Percentiles rank a stretch among this genome's conserved stretches.
Evolutionary conservation across 345 rosid species (phyloP).

Genomic region (Eucalyptus sp.): DNA sequence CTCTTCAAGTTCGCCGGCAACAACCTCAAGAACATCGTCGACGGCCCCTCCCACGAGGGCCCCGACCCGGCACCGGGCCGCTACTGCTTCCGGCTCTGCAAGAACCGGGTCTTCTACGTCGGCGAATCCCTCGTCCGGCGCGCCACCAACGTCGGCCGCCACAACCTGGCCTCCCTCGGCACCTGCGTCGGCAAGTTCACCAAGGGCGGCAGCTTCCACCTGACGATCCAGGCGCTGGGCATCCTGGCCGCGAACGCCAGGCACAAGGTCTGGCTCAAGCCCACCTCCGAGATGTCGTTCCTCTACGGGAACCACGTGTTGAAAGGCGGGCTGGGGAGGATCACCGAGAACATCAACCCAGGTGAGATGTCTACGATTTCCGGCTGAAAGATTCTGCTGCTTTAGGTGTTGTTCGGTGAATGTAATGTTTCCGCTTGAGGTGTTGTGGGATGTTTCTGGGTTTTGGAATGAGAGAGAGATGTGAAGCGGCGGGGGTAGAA

Average conservation of each 20-base stretch:
- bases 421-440: background rate
- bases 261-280: constrained; percentile 92
- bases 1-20: constrained; percentile 73
- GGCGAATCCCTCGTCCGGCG: constrained; percentile 74
- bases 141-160: constrained; percentile 65
- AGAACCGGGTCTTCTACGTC: constrained; percentile 67
- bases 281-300: constrained; percentile 93
- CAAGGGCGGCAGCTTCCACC: constrained; percentile 60
- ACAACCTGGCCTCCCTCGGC: constrained; percentile 48
- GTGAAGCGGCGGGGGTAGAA: background rate
- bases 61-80: constrained; percentile 60
- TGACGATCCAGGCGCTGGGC: constrained; percentile 51
- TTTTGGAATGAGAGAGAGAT: background rate
- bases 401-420: background rate
- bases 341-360: constrained; percentile 53
- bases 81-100: constrained; percentile 88
- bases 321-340: constrained; percentile 86
- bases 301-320: constrained; percentile 82
- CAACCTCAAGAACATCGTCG: constrained; percentile 87
- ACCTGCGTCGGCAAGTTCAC: constrained; percentile 87
- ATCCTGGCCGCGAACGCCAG: constrained; percentile 67
- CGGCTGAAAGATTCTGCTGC: background rate
- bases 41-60: constrained; percentile 80
- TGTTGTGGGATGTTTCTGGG: background rate
- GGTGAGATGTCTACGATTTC: background rate